A percentile compares a stretch with the other conserved stretches of the same genome.
Evolutionary conservation across 225 moss, liverwort and hornwort species (phyloP).

Genomic region (Climacium dendroides): DNA sequence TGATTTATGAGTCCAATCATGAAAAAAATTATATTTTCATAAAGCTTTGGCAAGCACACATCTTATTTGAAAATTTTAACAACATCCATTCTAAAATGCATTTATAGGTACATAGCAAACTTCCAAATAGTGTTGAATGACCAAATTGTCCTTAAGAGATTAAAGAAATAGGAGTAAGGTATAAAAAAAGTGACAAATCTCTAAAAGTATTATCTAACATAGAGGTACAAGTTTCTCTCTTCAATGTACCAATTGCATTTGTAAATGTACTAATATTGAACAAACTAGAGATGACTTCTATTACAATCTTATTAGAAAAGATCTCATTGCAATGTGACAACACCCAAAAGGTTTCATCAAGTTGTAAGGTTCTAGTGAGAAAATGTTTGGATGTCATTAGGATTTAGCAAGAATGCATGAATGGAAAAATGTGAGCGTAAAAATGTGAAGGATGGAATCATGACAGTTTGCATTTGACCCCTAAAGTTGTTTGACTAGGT

Average conservation of each 20-base stretch:
- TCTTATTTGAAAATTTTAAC: neutral
- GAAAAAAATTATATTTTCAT: neutral
- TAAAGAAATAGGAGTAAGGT: neutral
- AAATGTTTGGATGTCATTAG: neutral
- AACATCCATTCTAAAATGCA: neutral
- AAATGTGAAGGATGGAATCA: neutral
- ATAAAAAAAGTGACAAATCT: neutral
- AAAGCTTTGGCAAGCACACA: accelerated
- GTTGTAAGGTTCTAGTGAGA: neutral
- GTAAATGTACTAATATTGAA: neutral
- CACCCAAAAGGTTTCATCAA: neutral
- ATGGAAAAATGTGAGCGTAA: neutral
- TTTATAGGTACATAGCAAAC: accelerated
- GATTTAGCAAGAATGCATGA: neutral
- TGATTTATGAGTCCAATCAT: no score
- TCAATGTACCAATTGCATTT: neutral
- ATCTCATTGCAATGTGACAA: neutral
- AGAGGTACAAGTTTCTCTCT: neutral
- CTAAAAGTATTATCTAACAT: neutral
- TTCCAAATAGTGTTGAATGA: neutral
- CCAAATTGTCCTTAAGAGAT: neutral
- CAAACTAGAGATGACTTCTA: no score
- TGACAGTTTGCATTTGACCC: neutral
- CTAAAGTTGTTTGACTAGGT: no score
- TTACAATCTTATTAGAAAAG: neutral